Percentiles rank a stretch among this genome's conserved stretches.
phyloP scores from a whole-genome alignment of 768 basidiomycete genomes.

The Amanita polypyramis region DNA sequence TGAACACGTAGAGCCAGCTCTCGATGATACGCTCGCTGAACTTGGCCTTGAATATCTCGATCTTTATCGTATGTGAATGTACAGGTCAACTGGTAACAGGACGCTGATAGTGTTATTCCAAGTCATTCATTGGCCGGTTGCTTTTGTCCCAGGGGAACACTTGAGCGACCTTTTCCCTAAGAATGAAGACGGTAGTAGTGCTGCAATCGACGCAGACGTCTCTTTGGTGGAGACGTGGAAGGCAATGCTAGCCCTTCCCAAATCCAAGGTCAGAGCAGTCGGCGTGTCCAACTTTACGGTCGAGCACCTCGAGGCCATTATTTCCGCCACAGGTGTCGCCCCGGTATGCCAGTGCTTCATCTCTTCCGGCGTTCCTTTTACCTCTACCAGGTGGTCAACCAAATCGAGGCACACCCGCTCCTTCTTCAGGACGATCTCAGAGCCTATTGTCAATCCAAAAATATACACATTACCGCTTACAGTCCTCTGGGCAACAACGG shows the following conservation, averaged over 20 bases:
- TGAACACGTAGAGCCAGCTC: conserved; percentile 56
- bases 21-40: conserved; percentile 65
- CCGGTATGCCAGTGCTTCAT: conserved; percentile 35
- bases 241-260: conserved; percentile 61
- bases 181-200: conserved; percentile 29
- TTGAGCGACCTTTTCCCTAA: conserved; percentile 36
- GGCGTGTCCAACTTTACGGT: conserved; percentile 81
- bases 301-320: conserved; percentile 54
- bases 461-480: conserved; percentile 57
- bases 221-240: conserved; percentile 77
- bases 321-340: conserved; percentile 57
- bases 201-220: conserved; percentile 45
- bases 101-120: not conserved
- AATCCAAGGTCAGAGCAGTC: conserved; percentile 59
- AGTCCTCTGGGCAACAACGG: conserved; percentile 77
- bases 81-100: not conserved
- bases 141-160: conserved; percentile 43
- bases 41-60: conserved; percentile 73
- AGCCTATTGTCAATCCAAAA: conserved; percentile 55
- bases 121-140: conserved; percentile 78
- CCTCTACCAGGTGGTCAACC: conserved; percentile 48
- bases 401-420: conserved; percentile 77
- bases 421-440: conserved; percentile 68
- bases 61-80: conserved; percentile 48
- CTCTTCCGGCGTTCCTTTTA: not conserved